phyloP scores from a whole-genome alignment of 2,329 filamentous ascomycete genomes.

The Nemania abortiva region DNA sequence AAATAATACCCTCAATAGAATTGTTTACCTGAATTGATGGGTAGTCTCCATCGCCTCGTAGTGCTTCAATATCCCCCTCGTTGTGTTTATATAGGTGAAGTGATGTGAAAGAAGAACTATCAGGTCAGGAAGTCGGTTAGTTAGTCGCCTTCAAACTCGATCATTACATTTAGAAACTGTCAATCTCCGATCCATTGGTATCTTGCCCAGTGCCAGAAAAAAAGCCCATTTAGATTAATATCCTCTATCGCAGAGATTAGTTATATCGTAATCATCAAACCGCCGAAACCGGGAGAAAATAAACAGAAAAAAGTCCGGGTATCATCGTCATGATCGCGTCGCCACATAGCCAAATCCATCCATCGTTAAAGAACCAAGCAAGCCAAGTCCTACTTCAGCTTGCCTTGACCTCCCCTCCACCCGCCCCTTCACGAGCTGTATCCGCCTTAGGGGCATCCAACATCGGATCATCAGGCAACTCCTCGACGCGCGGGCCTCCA shows the following conservation, averaged over 20 bases:
- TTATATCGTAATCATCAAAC: neutral
- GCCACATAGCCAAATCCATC: slow-evolving; percentile 2
- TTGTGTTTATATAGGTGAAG: too few species aligned
- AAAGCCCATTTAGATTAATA: too few species aligned
- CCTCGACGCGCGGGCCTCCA: slow-evolving; percentile 60
- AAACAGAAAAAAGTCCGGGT: slow-evolving; percentile 13
- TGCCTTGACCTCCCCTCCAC: neutral
- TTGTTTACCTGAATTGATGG: too few species aligned
- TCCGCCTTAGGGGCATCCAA: neutral
- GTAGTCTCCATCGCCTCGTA: too few species aligned
- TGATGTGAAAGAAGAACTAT: too few species aligned
- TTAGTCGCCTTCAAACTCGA: too few species aligned
- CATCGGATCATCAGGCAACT: slow-evolving; percentile 62
- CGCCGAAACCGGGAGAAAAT: neutral
- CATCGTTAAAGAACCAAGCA: neutral
- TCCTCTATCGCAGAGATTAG: neutral
- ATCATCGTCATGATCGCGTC: slow-evolving; percentile 30
- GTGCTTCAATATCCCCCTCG: too few species aligned
- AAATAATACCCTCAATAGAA: too few species aligned
- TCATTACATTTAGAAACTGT: too few species aligned
- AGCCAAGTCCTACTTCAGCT: neutral
- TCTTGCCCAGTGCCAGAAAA: too few species aligned
- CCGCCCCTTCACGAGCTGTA: neutral
- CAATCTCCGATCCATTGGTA: too few species aligned
- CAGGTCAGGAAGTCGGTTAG: too few species aligned